Evolutionary conservation across 148 eudicot genomes (phyloP), one percentile per base, ranked within the genome.

Genomic region (Agrostemma githago): DNA sequence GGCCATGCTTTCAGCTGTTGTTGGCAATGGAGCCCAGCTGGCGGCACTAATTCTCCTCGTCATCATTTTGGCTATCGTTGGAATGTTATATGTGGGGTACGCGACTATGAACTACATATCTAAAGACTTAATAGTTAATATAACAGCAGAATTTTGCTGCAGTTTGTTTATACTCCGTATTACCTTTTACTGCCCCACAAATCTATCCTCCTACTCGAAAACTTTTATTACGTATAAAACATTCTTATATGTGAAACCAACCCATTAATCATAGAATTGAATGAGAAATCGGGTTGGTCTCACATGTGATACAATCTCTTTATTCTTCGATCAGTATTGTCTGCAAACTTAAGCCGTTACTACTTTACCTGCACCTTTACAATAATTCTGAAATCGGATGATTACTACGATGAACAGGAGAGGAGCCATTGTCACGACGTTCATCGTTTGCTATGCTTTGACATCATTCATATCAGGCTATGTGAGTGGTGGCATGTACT

Each of bases 1-100:
- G 76, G 92, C 86, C 66, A 71, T 91, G 63, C 88, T 91, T 62
- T 85, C 96, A 19, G 91, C 96, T 62, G 70, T 91, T 75, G 89
- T 93, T 57, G 98, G 98, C 58, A 91, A 85, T 59, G 98, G 98
- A 64, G 98, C 98, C 56, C 98, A 91, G 82, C 85, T 93, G 70
- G 88, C 97, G 6, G 68, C 87, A 44, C 90, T 93, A 62, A 82
- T 93, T 82, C 89, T 93, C 61, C 91, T 93, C 41, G 98, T 93
- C 81, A 91, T 93, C 85, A 71, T 83, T 76, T 77, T 86, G 57
- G 97, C 98, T 39, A 93, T 93, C 76, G 82, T 91, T 73, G 98
- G 97, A 53, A 91, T 87, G 88, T 74, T 91, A 62, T 91, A 91
- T 70, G 70, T 90, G 10, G 96, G 92, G 92, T 88, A 88, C 68